Conservation (phyloP, 2,329 filamentous ascomycete species). For the Delphinella strobiligena region DNA sequence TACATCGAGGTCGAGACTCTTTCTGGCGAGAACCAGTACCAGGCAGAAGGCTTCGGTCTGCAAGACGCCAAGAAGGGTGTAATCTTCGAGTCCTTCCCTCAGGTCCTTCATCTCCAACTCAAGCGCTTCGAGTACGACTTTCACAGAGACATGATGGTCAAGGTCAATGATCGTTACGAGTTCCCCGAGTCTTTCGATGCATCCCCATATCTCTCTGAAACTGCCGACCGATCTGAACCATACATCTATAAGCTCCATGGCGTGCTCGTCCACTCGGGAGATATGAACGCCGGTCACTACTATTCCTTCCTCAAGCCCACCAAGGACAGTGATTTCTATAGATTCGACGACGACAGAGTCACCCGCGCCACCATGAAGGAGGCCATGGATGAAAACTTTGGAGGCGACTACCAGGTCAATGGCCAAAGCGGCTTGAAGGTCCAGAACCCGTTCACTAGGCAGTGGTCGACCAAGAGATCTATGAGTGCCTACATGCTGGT, state of each 20-base stretch:
- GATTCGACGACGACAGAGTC: slow-evolving; percentile 93
- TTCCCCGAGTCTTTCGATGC: slow-evolving; percentile 79
- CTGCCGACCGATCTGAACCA: slow-evolving; percentile 75
- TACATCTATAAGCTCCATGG: slow-evolving; percentile 91
- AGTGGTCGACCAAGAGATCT: slow-evolving; percentile 52
- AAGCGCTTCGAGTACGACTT: slow-evolving; percentile 98
- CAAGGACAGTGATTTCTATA: slow-evolving; percentile 91
- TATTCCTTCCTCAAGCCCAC: slow-evolving; percentile 93
- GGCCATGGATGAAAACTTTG: slow-evolving; percentile 92
- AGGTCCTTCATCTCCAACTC: slow-evolving; percentile 85
- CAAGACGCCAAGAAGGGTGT: slow-evolving; percentile 97
- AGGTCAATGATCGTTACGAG: slow-evolving; percentile 88
- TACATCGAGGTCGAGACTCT: slow-evolving; percentile 95
- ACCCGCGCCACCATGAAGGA: slow-evolving; percentile 88
- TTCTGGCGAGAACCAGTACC: slow-evolving; percentile 97
- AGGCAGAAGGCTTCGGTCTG: slow-evolving; percentile 78
- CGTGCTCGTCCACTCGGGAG: slow-evolving; percentile 90
- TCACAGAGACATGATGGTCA: slow-evolving; percentile 94
- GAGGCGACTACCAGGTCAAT: slow-evolving; percentile 59
- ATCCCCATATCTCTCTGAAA: slow-evolving; percentile 72
- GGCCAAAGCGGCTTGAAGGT: slow-evolving; percentile 44
- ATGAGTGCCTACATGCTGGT: slow-evolving; percentile 98
- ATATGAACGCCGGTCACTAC: slow-evolving; percentile 94
- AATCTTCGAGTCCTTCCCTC: slow-evolving; percentile 90
- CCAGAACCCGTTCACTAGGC: slow-evolving; percentile 52